Base-by-base conservation (phyloP, 768 basidiomycete species). In the Fomitopsis serialis region DNA sequence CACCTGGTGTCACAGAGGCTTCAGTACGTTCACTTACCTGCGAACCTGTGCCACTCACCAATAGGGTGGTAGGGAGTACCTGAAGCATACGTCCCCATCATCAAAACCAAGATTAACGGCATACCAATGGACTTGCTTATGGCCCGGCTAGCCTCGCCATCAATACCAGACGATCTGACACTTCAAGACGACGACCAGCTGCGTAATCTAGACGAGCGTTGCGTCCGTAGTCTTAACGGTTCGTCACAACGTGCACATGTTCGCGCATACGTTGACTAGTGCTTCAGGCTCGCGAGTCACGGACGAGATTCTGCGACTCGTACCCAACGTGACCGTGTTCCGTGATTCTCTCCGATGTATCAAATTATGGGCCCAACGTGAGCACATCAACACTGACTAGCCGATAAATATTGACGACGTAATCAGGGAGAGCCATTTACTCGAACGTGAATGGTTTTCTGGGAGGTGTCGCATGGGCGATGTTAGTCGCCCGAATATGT, bases 401-500 rank as follows among this genome's bases (percentile, higher is more conserved):
- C 13, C 3, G 4, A 6, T 27, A 13, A 19, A n/a, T 15, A 19
- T n/a, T 42, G 6, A 40, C 35, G 35, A 32, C 3, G 42, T 42
- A 27, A 24, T 42, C 63, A 98, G 95, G 85, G 61, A 80, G 94
- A 72, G 97, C 95, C 23, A 96, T 99, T 56, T 98, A 98, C 70
- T 96, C 94, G 0, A 99, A 99, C 68, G 92, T 98, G 11, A 93
- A 93, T 62, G 97, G 96, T 19, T 99, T 98, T 69, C 80, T 96
- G 29, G 97, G 97, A 53, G 97, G 97, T 64, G 96, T 98, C 1
- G 96, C 95, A 25, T 99, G 97, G 97, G 92, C 96, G 3, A 89
- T 98, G 77, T 82, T 98, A 37, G 95, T 98, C n/a, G 97, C 97
- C 48, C 86, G 97, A 69, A 94, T 98, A 78, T 99, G 97, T 73